Conservation (phyloP, 768 basidiomycete species). For the Lactarius tabidus region DNA sequence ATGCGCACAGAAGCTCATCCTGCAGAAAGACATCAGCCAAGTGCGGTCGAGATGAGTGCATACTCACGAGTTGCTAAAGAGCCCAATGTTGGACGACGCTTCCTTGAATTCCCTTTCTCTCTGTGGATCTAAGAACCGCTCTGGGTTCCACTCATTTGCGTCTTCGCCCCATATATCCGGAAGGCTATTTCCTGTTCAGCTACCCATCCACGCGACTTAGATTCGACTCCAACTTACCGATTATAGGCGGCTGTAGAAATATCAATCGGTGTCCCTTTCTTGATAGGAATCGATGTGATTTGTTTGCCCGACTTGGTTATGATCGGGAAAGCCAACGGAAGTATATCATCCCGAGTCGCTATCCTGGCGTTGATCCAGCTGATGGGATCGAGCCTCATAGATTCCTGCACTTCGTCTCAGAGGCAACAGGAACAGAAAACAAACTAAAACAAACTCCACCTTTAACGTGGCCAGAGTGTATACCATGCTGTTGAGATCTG, state of each 20-base stretch:
- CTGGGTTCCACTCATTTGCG: no score
- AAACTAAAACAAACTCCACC: constrained; percentile 2
- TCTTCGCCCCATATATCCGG: no score
- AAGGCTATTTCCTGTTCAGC: background rate
- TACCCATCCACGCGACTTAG: background rate
- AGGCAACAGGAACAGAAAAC: background rate
- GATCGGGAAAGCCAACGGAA: constrained; percentile 10
- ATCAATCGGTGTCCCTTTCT: constrained; percentile 7
- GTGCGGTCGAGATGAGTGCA: background rate
- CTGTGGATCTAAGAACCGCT: no score
- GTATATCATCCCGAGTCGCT: constrained; percentile 5
- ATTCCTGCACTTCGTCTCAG: background rate
- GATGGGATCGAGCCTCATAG: background rate
- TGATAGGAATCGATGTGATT: constrained; percentile 7
- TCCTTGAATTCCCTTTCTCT: no score
- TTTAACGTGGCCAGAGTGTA: constrained; percentile 1
- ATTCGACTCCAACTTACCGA: background rate
- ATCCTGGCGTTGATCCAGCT: background rate
- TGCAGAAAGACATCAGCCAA: background rate
- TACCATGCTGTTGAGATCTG: constrained; percentile 1
- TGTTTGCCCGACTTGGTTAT: constrained; percentile 12
- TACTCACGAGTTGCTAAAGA: constrained; percentile 9
- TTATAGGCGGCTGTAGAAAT: constrained; percentile 9
- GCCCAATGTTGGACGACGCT: no score
- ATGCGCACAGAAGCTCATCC: constrained; percentile 16